Percentiles rank a stretch among this genome's conserved stretches.
These are phyloP conservation scores for Colletotrichum phormii DNA, from an alignment of 2,329 filamentous ascomycete species.

Conservation along the genomic window DNA sequence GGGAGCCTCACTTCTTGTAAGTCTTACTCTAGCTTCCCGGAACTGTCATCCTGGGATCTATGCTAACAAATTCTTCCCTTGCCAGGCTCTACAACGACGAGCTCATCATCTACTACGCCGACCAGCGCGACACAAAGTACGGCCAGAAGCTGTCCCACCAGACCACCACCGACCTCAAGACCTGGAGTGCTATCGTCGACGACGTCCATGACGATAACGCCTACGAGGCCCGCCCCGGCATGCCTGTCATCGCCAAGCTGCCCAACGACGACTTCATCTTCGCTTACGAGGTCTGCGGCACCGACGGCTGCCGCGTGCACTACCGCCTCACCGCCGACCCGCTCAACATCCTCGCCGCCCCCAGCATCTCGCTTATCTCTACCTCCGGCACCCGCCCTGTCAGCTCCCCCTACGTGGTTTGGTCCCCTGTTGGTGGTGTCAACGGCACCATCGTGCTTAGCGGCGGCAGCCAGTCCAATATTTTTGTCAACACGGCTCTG, in stretches of 20 bases:
- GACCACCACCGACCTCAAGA: conserved; percentile 66
- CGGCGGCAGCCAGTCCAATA: conserved; percentile 49
- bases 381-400: conserved; percentile 46
- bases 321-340: conserved; percentile 55
- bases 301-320: conserved; percentile 56
- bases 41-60: accelerated
- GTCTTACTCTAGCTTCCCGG: background rate
- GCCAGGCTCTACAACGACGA: conserved; percentile 64
- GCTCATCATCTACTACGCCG: conserved; percentile 77
- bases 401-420: conserved; percentile 55
- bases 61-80: background rate
- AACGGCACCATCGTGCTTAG: conserved; percentile 58
- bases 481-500: conserved; percentile 56
- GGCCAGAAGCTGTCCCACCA: conserved; percentile 79
- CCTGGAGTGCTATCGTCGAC: conserved; percentile 66
- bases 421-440: conserved; percentile 56
- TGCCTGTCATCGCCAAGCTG: conserved; percentile 72
- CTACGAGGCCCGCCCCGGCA: conserved; percentile 74
- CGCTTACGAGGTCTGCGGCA: conserved; percentile 71
- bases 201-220: conserved; percentile 69
- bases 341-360: conserved; percentile 47
- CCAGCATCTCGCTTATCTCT: conserved; percentile 47
- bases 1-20: conserved; percentile 75
- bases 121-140: conserved; percentile 73
- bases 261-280: conserved; percentile 71